Evolutionary conservation across 2,329 filamentous ascomycete genomes (phyloP).

Genomic region (Huntiella abstrusa): DNA sequence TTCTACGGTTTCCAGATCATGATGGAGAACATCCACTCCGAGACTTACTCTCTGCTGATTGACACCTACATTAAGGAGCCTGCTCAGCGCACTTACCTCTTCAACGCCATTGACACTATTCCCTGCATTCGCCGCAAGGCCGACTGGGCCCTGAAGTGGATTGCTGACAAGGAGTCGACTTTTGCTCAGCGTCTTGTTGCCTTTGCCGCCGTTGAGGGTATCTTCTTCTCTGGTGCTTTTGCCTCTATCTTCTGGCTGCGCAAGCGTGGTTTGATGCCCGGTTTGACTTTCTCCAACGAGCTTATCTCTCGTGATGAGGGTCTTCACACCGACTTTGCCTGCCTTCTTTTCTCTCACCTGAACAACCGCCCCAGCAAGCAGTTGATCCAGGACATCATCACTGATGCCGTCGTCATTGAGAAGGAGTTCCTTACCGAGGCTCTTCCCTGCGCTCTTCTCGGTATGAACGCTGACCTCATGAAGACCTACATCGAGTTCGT

Average conservation of each 20-base stretch:
- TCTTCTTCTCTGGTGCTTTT: slow-evolving; percentile 98
- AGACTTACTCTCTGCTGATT: slow-evolving; percentile 97
- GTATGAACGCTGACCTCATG: slow-evolving; percentile 96
- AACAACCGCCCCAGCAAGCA: slow-evolving; percentile 76
- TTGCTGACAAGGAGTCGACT: slow-evolving; percentile 77
- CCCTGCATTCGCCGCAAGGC: slow-evolving; percentile 97
- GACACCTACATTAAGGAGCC: slow-evolving; percentile 99
- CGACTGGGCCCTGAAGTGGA: slow-evolving; percentile 93
- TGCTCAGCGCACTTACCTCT: slow-evolving; percentile 80
- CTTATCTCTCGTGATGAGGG: slow-evolving; percentile 98
- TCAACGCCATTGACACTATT: slow-evolving; percentile 98
- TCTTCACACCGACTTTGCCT: slow-evolving; percentile 98
- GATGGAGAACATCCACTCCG: slow-evolving; percentile 99
- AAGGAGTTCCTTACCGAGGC: slow-evolving; percentile 96
- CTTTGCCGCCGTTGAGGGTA: slow-evolving; percentile 94
- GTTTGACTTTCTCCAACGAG: slow-evolving; percentile 98
- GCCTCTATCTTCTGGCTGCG: slow-evolving; percentile 99
- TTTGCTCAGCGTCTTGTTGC: slow-evolving; percentile 92
- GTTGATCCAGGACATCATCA: slow-evolving; percentile 71
- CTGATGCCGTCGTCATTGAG: slow-evolving; percentile 84
- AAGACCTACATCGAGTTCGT: slow-evolving; percentile 99
- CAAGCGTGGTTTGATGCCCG: slow-evolving; percentile 98
- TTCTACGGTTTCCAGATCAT: slow-evolving; percentile 99
- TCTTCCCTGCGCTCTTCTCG: slow-evolving; percentile 76
- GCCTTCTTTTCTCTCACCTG: slow-evolving; percentile 90